phyloP scores from a whole-genome alignment of 768 basidiomycete genomes.

The Mycena epipterygia region DNA sequence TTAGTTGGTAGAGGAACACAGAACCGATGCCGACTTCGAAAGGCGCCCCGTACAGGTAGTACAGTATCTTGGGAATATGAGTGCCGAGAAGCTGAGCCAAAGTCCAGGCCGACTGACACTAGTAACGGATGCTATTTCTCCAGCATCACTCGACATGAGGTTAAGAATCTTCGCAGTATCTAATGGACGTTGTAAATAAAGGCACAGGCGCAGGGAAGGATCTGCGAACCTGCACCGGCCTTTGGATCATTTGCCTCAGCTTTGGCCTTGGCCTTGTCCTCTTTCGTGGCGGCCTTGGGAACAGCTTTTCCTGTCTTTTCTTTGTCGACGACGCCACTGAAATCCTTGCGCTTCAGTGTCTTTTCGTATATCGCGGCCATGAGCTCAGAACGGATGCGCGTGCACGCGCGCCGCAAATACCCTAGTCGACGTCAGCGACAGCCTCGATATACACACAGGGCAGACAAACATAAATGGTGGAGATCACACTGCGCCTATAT shows the following conservation, averaged over 20 bases:
- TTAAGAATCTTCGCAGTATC: conserved; percentile 92
- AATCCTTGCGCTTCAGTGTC: not conserved
- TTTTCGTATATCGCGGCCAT: conserved; percentile 21
- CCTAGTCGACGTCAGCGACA: not conserved
- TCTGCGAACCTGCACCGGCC: conserved; percentile 65
- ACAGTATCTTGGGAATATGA: not conserved
- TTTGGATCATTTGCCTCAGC: conserved; percentile 64
- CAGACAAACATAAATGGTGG: conserved; percentile 1
- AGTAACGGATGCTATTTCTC: conserved; percentile 52
- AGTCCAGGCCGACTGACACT: conserved; percentile 42
- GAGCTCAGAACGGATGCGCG: conserved; percentile 10
- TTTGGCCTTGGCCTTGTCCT: not conserved
- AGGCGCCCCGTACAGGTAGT: conserved; percentile 22
- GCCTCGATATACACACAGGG: not conserved
- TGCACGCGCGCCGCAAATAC: not conserved
- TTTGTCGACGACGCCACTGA: not conserved
- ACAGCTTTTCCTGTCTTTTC: not conserved
- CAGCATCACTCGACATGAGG: conserved; percentile 88
- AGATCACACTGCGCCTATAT: conserved; percentile 2
- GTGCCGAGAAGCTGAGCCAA: too few species aligned
- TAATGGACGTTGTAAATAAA: not conserved
- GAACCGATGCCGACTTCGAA: conserved; percentile 26
- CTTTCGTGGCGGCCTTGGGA: not conserved
- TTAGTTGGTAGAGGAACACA: conserved; percentile 48
- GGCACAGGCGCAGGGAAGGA: too few species aligned